Conservation (phyloP, 108 stramenopile genomes). For the Hondaea fermentalgiana region DNA sequence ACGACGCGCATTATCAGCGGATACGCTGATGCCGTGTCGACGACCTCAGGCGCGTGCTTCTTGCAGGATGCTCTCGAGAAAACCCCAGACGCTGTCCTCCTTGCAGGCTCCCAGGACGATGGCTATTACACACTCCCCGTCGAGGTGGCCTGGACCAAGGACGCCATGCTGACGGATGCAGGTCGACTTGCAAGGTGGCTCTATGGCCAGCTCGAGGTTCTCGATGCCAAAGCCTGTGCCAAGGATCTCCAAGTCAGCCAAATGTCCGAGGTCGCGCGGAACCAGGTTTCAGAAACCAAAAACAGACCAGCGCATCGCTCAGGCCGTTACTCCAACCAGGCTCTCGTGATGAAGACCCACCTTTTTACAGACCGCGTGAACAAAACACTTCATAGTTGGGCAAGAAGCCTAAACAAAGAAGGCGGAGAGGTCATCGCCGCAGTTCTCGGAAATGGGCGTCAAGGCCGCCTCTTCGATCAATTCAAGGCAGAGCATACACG, state of each 20-base stretch:
- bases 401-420: not conserved
- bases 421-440: not conserved
- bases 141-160: not conserved
- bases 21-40: too few relatives aligned
- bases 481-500: not conserved
- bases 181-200: not conserved
- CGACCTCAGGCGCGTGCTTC: too few relatives aligned
- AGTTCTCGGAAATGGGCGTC: not conserved
- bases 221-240: not conserved
- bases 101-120: not conserved
- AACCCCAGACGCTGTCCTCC: not conserved
- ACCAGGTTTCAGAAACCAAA: not conserved
- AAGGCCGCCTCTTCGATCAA: not conserved
- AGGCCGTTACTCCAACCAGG: not conserved
- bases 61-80: too few relatives aligned
- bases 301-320: not conserved
- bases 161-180: not conserved
- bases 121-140: not conserved
- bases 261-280: not conserved
- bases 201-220: not conserved
- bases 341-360: not conserved
- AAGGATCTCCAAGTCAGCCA: not conserved
- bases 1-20: too few relatives aligned
- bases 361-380: not conserved
- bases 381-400: not conserved